Conservation (phyloP, 768 basidiomycete genomes). For the Daedalea quercina region DNA sequence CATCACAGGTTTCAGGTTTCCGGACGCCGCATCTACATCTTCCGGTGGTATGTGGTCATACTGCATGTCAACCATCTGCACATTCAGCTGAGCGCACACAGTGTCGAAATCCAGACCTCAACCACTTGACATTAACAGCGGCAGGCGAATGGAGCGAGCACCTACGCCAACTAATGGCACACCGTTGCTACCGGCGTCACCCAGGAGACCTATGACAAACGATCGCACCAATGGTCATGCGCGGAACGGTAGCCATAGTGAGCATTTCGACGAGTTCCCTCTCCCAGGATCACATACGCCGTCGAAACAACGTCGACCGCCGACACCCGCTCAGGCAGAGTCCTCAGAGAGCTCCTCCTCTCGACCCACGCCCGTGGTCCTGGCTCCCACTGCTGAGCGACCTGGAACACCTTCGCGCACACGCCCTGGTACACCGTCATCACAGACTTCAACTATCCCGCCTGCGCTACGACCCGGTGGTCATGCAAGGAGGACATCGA, state of each 20-base stretch:
- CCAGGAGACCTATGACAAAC: constrained; percentile 14
- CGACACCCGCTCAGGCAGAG: constrained; percentile 12
- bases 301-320: constrained; percentile 8
- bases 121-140: constrained; percentile 7
- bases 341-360: constrained; percentile 11
- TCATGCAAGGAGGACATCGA: constrained; percentile 22
- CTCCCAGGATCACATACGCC: constrained; percentile 5
- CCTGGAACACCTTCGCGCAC: constrained; percentile 11
- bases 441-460: constrained; percentile 21
- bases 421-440: constrained; percentile 16
- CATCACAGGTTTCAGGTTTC: constrained; percentile 50
- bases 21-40: constrained; percentile 16
- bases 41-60: constrained; percentile 23
- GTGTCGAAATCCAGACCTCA: constrained; percentile 9
- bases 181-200: constrained; percentile 17
- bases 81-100: not conserved
- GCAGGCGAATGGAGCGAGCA: constrained; percentile 21
- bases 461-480: constrained; percentile 30
- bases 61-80: not conserved
- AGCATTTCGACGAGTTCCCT: constrained; percentile 3
- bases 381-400: constrained; percentile 12
- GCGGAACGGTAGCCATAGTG: constrained; percentile 7
- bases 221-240: constrained; percentile 9
- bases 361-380: constrained; percentile 1
- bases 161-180: constrained; percentile 20